phyloP scores from a whole-genome alignment of 805 yeast genomes.

The Sugiyamaella americana region DNA sequence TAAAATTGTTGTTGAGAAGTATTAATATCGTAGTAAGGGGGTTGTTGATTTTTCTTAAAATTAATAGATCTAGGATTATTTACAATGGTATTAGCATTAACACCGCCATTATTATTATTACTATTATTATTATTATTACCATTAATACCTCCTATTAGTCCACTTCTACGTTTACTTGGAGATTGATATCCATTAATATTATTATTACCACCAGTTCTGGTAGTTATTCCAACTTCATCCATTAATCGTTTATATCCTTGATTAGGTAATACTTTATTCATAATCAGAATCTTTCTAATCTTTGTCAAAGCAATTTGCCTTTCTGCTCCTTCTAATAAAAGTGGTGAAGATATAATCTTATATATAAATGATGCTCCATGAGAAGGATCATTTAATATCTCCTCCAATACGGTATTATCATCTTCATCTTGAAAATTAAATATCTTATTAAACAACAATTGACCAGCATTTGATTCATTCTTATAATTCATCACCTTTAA shows the following conservation, averaged over 20 bases:
- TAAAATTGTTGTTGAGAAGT: neutral
- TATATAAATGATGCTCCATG: slow-evolving; percentile 75
- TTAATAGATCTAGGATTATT: no score
- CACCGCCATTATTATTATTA: no score
- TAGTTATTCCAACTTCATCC: slow-evolving; percentile 79
- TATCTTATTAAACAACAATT: slow-evolving; percentile 53
- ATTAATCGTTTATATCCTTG: slow-evolving; percentile 80
- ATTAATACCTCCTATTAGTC: neutral
- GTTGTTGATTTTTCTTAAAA: no score
- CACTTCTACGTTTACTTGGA: neutral
- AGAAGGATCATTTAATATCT: slow-evolving; percentile 54
- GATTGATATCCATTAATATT: neutral
- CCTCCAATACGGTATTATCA: slow-evolving; percentile 45
- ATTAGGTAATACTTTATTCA: slow-evolving; percentile 44
- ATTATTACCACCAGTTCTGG: slow-evolving; percentile 3
- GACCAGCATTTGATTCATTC: slow-evolving; percentile 54
- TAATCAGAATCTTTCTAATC: slow-evolving; percentile 57
- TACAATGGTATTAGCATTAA: no score
- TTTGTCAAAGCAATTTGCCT: slow-evolving; percentile 55
- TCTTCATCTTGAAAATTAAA: slow-evolving; percentile 37
- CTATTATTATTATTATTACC: neutral
- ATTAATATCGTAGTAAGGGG: no score
- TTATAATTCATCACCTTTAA: slow-evolving; percentile 71
- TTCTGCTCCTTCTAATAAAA: slow-evolving; percentile 45
- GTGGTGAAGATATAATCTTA: slow-evolving; percentile 69